A percentile compares a stretch with the other conserved stretches of the same genome.
Evolutionary conservation across 805 yeast genomes (phyloP).

Genomic region (Saccharomycopsis oosterbeekiorum): DNA sequence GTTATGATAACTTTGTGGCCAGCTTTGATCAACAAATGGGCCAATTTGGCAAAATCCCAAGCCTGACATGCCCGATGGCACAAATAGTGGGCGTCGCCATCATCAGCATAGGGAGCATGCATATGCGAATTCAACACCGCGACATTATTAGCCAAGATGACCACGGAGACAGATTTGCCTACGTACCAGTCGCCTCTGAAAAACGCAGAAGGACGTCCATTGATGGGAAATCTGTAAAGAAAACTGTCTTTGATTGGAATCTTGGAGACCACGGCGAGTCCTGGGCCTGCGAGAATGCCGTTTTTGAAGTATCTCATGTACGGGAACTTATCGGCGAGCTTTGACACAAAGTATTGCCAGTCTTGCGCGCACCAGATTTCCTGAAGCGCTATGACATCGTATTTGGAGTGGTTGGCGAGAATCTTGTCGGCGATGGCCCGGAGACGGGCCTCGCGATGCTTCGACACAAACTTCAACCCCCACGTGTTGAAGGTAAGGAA

Average conservation of each 20-base stretch:
- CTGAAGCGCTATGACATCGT: slow-evolving; percentile 87
- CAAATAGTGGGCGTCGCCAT: slow-evolving; percentile 81
- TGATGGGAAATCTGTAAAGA: slow-evolving; percentile 77
- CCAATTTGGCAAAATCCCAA: slow-evolving; percentile 79
- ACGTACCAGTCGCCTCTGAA: slow-evolving; percentile 96
- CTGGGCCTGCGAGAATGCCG: slow-evolving; percentile 90
- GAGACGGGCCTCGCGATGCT: slow-evolving; percentile 52
- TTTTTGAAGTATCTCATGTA: slow-evolving; percentile 62
- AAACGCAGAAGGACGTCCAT: slow-evolving; percentile 90
- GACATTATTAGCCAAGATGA: slow-evolving; percentile 41
- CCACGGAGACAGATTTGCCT: slow-evolving; percentile 79
- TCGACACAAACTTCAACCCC: slow-evolving; percentile 87
- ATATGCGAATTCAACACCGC: slow-evolving; percentile 86
- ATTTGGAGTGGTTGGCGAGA: slow-evolving; percentile 35
- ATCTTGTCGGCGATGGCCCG: slow-evolving; percentile 57
- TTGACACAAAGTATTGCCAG: slow-evolving; percentile 52
- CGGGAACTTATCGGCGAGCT: slow-evolving; percentile 43
- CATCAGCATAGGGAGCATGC: slow-evolving; percentile 88
- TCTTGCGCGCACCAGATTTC: slow-evolving; percentile 88
- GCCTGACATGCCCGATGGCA: slow-evolving; percentile 94
- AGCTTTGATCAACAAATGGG: slow-evolving; percentile 48
- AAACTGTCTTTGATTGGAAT: slow-evolving; percentile 75
- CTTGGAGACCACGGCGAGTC: slow-evolving; percentile 74
- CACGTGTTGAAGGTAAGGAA: slow-evolving; percentile 70
- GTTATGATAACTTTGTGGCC: slow-evolving; percentile 84